Evolutionary conservation across 1,139 yeast species (phyloP), one percentile per base, ranked within the genome.

Genomic region (Lodderomyces margitis): DNA sequence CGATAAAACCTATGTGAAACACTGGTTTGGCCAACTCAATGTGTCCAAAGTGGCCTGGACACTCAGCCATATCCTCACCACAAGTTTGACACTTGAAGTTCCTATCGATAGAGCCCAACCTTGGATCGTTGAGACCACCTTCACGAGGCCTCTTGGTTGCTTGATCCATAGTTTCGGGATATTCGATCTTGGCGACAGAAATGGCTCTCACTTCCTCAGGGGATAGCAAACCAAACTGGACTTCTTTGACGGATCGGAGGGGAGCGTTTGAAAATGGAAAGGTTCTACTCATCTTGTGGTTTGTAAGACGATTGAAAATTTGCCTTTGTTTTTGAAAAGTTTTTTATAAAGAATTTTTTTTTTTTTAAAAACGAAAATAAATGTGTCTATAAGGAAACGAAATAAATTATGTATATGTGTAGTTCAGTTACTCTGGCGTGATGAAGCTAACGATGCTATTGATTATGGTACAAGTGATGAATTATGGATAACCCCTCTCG

Each of bases 11-110:
- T 62, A 94, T 88, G 66, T 94, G 98, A 66, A 94, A 92, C 24
- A 94, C 98, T 9, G 99, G 98, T 62, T 91, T 92, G 28, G 98
- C 98, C 51, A 94, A 76, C 62, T 94, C 98, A 47, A 94, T 94
- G 61, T 94, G 98, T 52, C 99, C 99, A 68, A 94, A 94, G 70
- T 94, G 99, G 46, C 99, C 99, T 1, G 98, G 98, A 67, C 99
- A 94, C 62, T 92, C 98, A 46, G 94, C 88, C 97, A 92, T 92
- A 58, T 94, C 96, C 66, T 92, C 98, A 57, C 96, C 95, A 75
- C 99, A 92, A 25, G 99, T 92, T 72, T 91, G 98, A 75, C 99
- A 92, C 70, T 88, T 87, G 75, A 86, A 87, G 62, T 89, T 91
- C 63, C 98, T 82, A 66, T 94, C 99, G 54, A 92, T 92, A 9